Conservation (phyloP, 2,329 filamentous ascomycete genomes). For the Cercospora brassicicola region DNA sequence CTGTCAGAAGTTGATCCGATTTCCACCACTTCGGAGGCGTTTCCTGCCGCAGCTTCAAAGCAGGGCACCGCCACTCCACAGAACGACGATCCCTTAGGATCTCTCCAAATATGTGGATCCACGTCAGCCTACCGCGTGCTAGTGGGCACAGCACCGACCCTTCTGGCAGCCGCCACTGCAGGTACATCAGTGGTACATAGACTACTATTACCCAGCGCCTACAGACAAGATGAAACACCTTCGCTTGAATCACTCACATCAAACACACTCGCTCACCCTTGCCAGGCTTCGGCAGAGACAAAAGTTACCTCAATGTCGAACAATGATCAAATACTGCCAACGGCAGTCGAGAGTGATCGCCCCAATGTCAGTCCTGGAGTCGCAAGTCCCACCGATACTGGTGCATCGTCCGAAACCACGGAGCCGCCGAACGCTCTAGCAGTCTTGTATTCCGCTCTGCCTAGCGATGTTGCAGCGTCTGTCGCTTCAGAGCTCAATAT, state of each 20-base stretch:
- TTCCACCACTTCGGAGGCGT: background rate
- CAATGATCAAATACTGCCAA: conserved; percentile 1
- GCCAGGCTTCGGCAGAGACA: conserved; percentile 2
- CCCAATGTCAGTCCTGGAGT: background rate
- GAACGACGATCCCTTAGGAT: conserved; percentile 8
- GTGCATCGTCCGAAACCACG: conserved; percentile 3
- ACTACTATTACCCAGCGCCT: conserved; percentile 6
- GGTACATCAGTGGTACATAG: conserved; percentile 17
- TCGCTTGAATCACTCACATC: background rate
- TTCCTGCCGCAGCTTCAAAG: background rate
- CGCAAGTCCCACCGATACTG: background rate
- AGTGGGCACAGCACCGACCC: conserved; percentile 10
- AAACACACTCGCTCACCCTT: background rate
- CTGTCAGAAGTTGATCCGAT: background rate
- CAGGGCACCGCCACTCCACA: conserved; percentile 13
- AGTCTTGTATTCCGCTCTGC: conserved; percentile 17
- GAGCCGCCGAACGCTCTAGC: conserved; percentile 13
- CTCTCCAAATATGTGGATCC: conserved; percentile 11
- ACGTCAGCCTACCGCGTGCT: conserved; percentile 19
- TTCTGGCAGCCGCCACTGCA: conserved; percentile 20
- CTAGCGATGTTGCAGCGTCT: conserved; percentile 14
- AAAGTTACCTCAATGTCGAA: conserved; percentile 1
- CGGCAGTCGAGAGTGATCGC: background rate
- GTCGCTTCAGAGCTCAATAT: conserved; percentile 15
- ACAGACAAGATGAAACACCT: conserved; percentile 9